Conservation (phyloP, 805 yeast genomes). For the Pichia eremophila region DNA sequence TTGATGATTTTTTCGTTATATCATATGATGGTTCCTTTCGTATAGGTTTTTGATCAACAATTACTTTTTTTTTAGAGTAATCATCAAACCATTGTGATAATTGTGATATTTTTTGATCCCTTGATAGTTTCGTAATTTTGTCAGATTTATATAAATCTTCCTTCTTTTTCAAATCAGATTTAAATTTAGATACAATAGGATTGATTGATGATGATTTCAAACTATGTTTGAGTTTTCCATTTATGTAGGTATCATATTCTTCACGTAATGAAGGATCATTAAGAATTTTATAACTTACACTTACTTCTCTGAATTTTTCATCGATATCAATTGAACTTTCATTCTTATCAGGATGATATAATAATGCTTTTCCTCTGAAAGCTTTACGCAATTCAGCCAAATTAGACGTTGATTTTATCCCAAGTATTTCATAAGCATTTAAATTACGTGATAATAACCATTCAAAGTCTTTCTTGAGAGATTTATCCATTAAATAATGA, state of each 20-base stretch:
- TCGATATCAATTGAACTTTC: slow-evolving; percentile 17
- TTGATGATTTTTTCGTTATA: background rate
- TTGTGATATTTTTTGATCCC: background rate
- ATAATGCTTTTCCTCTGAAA: slow-evolving; percentile 24
- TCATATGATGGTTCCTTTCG: no score
- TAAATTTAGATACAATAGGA: background rate
- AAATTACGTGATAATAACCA: slow-evolving; percentile 10
- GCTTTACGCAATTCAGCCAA: slow-evolving; percentile 18
- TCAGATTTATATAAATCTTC: background rate
- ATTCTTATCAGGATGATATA: slow-evolving; percentile 29
- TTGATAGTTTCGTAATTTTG: background rate
- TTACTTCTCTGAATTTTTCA: slow-evolving; percentile 21
- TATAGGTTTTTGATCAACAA: no score
- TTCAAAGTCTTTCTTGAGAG: slow-evolving; percentile 7
- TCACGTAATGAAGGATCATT: slow-evolving; percentile 11
- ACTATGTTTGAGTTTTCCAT: no score
- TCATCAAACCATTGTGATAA: background rate
- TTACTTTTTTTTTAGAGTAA: background rate
- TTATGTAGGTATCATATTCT: slow-evolving; percentile 17
- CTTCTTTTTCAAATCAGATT: slow-evolving; percentile 2
- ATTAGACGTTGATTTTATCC: slow-evolving; percentile 3
- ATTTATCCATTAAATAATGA: slow-evolving; percentile 2
- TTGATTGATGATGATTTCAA: background rate
- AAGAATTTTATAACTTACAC: slow-evolving; percentile 21
- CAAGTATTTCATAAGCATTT: slow-evolving; percentile 12